Base-by-base conservation (phyloP, 805 yeast genomes). In the Starmerella floris region DNA sequence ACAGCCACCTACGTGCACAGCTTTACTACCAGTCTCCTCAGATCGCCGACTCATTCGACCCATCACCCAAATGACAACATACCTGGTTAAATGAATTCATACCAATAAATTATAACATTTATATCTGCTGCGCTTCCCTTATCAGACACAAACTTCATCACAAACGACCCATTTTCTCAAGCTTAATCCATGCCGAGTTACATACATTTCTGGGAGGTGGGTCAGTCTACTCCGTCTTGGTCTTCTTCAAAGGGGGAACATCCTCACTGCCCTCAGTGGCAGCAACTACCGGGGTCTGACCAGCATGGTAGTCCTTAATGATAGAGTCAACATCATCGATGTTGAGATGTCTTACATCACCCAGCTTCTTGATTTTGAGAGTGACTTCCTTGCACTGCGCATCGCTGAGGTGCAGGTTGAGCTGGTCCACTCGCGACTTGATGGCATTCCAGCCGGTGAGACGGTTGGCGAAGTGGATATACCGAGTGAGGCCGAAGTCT, bases 371-470 rank as follows among this genome's bases (percentile, higher is more conserved):
- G 65, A 88, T 87, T 70, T 87, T 87, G 55, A 73, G 70, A 28
- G 98, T 88, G 51, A 91, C 94, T 62, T 83, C 95, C 73, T 91
- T 91, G 66, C 83, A 70, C 72, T 88, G 96, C 54, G 78, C 88
- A 61, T 88, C 98, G 39, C 91, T 76, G 60, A 88, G 72, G 56
- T 78, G 69, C 65, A 88, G 72, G 66, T 91, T 87, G 67, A 88
- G 75, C 67, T 88, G 98, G 63, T 88, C 98, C 49, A 91, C 98
- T 67, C 98, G 81, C 34, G 94, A 77, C 71, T 88, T 88, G 74
- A 88, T 88, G 43, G 97, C 97, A 65, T 88, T 91, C 98, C 98
- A 88, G 49, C 98, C 98, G 13, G 98, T 88, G 59, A 88, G 73
- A 61, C 97, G 79, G 74, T 88, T 88, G 56, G 97, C 97, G 63